phyloP scores from a whole-genome alignment of 2,329 filamentous ascomycete species.

The Ophiostoma australiae region DNA sequence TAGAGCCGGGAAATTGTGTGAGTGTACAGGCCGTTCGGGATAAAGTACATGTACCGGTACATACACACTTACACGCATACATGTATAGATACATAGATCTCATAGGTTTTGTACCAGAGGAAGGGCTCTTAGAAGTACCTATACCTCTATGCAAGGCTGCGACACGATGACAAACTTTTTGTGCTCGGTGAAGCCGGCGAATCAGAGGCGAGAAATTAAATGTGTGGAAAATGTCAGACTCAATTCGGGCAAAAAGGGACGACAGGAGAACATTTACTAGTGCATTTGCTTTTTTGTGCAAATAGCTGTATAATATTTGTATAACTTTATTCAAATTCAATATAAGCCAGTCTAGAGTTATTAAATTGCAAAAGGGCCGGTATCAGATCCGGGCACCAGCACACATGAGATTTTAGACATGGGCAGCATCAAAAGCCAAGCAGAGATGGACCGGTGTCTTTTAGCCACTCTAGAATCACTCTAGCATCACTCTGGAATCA shows the following conservation, averaged over 20 bases:
- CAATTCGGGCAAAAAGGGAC: constrained; percentile 1
- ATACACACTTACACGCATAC: constrained; percentile 1
- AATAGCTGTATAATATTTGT: too few species aligned
- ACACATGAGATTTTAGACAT: background rate
- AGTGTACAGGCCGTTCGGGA: background rate
- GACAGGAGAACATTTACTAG: background rate
- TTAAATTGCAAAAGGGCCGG: background rate
- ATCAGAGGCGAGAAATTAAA: constrained; percentile 3
- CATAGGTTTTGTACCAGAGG: too few species aligned
- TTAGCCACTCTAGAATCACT: too few species aligned
- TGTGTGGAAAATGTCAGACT: background rate
- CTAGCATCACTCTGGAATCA: background rate
- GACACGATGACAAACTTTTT: constrained; percentile 1
- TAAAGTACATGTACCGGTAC: background rate
- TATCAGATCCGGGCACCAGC: background rate
- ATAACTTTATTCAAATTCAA: background rate
- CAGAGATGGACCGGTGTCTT: too few species aligned
- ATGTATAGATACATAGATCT: background rate
- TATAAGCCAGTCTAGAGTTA: background rate
- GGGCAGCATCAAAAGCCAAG: too few species aligned
- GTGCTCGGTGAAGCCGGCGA: constrained; percentile 1
- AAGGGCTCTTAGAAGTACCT: background rate
- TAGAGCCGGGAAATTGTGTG: background rate
- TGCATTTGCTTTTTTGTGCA: background rate
- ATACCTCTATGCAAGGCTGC: constrained; percentile 13